Evolutionary conservation across 73 alveolate species (phyloP), one percentile per base, ranked within the genome.

Genomic region (Symbiodinium natans): DNA sequence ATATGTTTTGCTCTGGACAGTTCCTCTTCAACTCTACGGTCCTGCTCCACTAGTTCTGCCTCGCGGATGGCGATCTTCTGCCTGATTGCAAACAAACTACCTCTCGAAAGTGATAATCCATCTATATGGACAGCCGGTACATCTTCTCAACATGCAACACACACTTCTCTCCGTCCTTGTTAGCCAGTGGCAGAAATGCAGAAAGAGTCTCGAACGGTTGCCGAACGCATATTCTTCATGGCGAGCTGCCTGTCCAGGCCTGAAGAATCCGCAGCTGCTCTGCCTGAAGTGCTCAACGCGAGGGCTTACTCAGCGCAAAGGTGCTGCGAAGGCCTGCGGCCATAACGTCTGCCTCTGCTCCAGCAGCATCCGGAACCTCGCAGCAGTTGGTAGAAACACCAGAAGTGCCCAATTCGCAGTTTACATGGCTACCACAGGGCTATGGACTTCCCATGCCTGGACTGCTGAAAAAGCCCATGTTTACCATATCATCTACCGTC

Each of bases 341-440:
- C 41, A 89, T 56, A 8, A 89, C 95, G 10, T 86, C 95, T 33
- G 40, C 84, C 75, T 89, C 95, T 2, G 95, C 68, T 40, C 95
- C 95, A 33, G 42, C 23, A 29, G 95, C 95, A 89, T 89, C 95
- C n/a, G 86, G 87, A 15, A 89, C 95, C 95, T 89, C 7, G 87
- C 83, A 33, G 27, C 36, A 33, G 38, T 23, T 31, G 83, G 38
- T 23, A 29, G 40, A 23, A 23, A 52, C 71, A 8, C 71, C 71
- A 52, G 17, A 13, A 23, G 27, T 52, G 71, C 41, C 39, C 39
- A n/a, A 71, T 10, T 52, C 75, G 42, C 2, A 25, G n/a, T 4
- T 27, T 42, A 74, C 85, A 29, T 40, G 15, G 23, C 23, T 63
- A 36, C 38, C 36, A 82, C 10, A 1, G 54, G 41, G 40, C 23